Evolutionary conservation across 352 stramenopile species (phyloP).

Genomic region (Phytophthora tubulina): DNA sequence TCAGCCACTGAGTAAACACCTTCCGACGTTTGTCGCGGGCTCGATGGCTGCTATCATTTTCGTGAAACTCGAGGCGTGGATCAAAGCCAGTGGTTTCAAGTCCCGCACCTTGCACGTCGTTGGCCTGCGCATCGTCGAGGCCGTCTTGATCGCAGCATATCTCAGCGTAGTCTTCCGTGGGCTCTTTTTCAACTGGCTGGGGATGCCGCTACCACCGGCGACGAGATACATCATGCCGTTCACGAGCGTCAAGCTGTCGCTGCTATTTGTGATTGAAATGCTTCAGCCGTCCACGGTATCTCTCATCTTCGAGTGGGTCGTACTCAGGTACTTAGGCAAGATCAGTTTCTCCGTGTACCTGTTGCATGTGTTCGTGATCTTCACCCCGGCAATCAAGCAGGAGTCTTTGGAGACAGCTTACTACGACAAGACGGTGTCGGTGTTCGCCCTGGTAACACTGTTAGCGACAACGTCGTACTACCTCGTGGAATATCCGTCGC

Average conservation of each 20-base stretch:
- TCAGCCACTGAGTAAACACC: slow-evolving; percentile 9
- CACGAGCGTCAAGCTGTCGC: slow-evolving; percentile 11
- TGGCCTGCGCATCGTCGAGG: neutral
- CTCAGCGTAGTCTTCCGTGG: slow-evolving; percentile 17
- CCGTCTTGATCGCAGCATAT: slow-evolving; percentile 6
- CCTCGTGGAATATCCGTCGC: slow-evolving; percentile 11
- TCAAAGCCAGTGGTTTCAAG: slow-evolving; percentile 9
- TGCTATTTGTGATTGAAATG: slow-evolving; percentile 41
- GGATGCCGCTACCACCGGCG: neutral
- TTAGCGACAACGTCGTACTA: slow-evolving; percentile 14
- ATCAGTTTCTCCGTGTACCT: slow-evolving; percentile 53
- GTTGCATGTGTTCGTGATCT: slow-evolving; percentile 50
- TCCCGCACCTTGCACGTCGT: slow-evolving; percentile 1
- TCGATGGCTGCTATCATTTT: slow-evolving; percentile 21
- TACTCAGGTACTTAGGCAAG: slow-evolving; percentile 43
- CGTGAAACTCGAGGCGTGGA: slow-evolving; percentile 7
- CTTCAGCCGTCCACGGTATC: slow-evolving; percentile 33
- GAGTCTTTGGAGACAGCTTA: neutral
- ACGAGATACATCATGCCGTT: slow-evolving; percentile 16
- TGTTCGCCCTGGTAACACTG: slow-evolving; percentile 11
- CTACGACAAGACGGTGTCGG: slow-evolving; percentile 14
- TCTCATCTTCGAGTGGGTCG: slow-evolving; percentile 37
- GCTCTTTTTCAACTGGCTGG: slow-evolving; percentile 18
- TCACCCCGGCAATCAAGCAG: slow-evolving; percentile 6
- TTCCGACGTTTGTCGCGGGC: slow-evolving; percentile 21